These are phyloP conservation scores for Canna indica DNA, from an alignment of 176 grass and related monocot genomes.

Conservation along the genomic window DNA sequence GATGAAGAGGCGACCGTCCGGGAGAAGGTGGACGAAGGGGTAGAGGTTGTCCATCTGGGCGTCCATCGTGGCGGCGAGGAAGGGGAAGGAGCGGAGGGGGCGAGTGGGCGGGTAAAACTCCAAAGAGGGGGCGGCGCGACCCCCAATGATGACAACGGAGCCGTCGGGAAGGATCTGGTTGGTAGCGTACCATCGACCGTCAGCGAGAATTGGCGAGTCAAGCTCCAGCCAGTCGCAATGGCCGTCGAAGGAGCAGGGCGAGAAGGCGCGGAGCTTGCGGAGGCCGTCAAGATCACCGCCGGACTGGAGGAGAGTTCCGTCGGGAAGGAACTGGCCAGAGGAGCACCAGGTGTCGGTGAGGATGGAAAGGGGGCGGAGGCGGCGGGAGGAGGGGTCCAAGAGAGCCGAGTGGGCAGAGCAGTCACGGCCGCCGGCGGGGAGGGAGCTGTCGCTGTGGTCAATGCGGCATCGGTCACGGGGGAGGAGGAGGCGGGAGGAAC, in stretches of 20 bases:
- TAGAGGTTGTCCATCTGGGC: conserved; percentile 24
- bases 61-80: conserved; percentile 1
- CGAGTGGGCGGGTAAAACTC: conserved; percentile 18
- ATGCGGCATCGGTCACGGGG: neutral
- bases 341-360: conserved; percentile 22
- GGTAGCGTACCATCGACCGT: conserved; percentile 19
- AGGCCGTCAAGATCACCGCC: conserved; percentile 20
- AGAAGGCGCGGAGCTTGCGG: conserved; percentile 17
- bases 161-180: conserved; percentile 21
- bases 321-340: conserved; percentile 19
- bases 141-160: conserved; percentile 11
- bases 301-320: conserved; percentile 16
- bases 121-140: conserved; percentile 10
- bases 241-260: conserved; percentile 11
- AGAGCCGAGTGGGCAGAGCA: conserved; percentile 21
- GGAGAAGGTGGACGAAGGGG: conserved; percentile 22
- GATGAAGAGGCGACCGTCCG: conserved; percentile 15
- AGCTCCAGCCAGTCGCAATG: conserved; percentile 17
- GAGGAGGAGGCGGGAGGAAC: conserved; percentile 12
- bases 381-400: conserved; percentile 7
- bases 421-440: conserved; percentile 8
- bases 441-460: neutral
- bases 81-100: conserved; percentile 10
- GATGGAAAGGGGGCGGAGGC: conserved; percentile 13
- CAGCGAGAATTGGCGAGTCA: conserved; percentile 6